phyloP scores from a whole-genome alignment of 768 basidiomycete genomes.

The Collybia sp. region DNA sequence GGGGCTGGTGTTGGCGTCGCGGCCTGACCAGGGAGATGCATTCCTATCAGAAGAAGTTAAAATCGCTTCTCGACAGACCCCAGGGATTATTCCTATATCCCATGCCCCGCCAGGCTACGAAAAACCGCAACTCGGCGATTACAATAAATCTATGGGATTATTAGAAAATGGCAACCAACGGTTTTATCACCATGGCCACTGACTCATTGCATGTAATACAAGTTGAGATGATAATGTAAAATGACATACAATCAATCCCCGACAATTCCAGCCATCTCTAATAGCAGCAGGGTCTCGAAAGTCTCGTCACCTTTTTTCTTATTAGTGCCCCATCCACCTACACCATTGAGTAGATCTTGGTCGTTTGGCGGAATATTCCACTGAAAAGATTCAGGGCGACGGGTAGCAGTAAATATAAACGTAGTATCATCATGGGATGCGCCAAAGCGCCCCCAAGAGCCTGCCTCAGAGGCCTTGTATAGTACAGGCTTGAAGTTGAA shows the following conservation, averaged over 20 bases:
- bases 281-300: constrained; percentile 63
- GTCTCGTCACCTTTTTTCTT: constrained; percentile 56
- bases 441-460: constrained; percentile 39
- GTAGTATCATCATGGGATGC: constrained; percentile 34
- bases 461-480: constrained; percentile 15
- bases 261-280: constrained; percentile 27
- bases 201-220: constrained; percentile 2
- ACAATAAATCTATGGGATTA: constrained; percentile 46
- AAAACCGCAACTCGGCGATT: constrained; percentile 36
- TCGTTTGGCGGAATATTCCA: constrained; percentile 55
- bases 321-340: constrained; percentile 42
- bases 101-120: constrained; percentile 52
- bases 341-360: constrained; percentile 50
- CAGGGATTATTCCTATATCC: constrained; percentile 35
- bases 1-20: constrained; percentile 29
- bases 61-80: constrained; percentile 32
- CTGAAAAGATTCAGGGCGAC: constrained; percentile 50
- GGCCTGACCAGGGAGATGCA: constrained; percentile 13
- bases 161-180: constrained; percentile 55
- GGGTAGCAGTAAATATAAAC: constrained; percentile 59
- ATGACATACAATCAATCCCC: neutral
- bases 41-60: constrained; percentile 35
- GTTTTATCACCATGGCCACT: constrained; percentile 26
- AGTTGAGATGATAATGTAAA: neutral
- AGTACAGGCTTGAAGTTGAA: constrained; percentile 61